Evolutionary conservation across 2,329 filamentous ascomycete species (phyloP), one percentile per base, ranked within the genome.

Genomic region (Trichoderma brevicompactum): DNA sequence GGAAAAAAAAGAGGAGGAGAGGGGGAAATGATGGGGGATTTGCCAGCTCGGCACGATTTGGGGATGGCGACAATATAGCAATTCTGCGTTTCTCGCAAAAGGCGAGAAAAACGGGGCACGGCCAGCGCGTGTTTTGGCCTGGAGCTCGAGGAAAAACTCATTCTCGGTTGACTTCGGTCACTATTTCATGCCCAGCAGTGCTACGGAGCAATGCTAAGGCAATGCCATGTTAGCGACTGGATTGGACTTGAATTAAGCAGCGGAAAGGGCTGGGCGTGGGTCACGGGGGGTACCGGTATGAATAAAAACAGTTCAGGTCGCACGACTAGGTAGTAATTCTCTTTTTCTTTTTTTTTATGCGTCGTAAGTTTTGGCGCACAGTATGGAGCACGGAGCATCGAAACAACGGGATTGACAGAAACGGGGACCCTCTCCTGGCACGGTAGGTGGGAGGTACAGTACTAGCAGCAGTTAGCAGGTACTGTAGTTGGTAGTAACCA

Each of bases 41-140:
- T 69, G 50, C 60, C 60, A 60, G 65, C 55, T 61, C 63, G 63
- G 66, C 65, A 64, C 66, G 64, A 68, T 66, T 64, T 70, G 70
- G 71, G 69, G 68, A 72, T 72, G 71, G 71, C 70, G 71, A 70
- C 71, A 70, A 67, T 54, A 59, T 60, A 40, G 55, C 62, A 65
- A 53, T 60, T 66, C 61, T 66, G 54, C 36, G 59, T 54, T 66
- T 59, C 65, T 65, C 61, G 48, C 40, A 56, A 60, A 67, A 65
- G 62, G 61, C 60, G 60, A 66, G 55, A 62, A 65, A 65, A 65
- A 62, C 63, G 65, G 65, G 65, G 65, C 63, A 65, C 49, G 61
- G 65, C 40, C 61, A 58, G 62, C 59, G 60, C 59, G 65, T 50
- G 48, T 64, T 61, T 50, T 49, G 23, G 62, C 62, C 44, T 52